Evolutionary conservation across 2,329 filamentous ascomycete genomes (phyloP), one percentile per base, ranked within the genome.

Genomic region (Botrytis porri): DNA sequence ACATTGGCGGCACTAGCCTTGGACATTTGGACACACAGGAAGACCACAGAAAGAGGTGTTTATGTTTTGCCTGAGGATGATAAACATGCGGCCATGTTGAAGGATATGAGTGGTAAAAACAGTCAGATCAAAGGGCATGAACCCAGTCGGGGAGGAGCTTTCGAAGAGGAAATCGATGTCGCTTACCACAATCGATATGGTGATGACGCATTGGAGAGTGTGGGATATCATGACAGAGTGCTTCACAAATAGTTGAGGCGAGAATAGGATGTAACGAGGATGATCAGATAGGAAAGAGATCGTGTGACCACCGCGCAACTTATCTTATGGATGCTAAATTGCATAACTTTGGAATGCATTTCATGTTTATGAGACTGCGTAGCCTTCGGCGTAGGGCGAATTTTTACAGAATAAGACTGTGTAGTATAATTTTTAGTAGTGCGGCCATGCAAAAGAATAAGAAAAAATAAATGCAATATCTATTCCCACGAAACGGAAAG

Each of bases 31-130:
- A 79, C 77, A 10, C 74, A 77, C 32, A 74, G 61, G n/a, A 76
- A 75, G 35, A 69, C 74, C 10, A 75, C 71, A 12, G 61, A 62
- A 9, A 76, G 70, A 4, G 78, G 79, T 12, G 48, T 69, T 35
- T 80, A 80, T 70, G 69, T 74, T 25, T 54, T 77, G 25, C 76
- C 79, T 0, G 79, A 79, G 73, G 78, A 79, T 60, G 77, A 79
- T 60, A 78, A 77, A 29, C 73, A 75, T 32, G 76, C 77, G 1
- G 71, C 73, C 32, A 41, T 62, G 25, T 37, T 62, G 59, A 61
- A 75, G 73, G 76, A 78, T 12, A 54, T 77, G 64, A 78, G 76
- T 66, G 72, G 22, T 14, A 60, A 69, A n/a, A 64, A 69, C 2
- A 73, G 67, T 18, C 67, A 74, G 32, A 72, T 60, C 59, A 74